These are phyloP conservation scores for Fusarium temperatum DNA, from an alignment of 2,329 filamentous ascomycete species.

Conservation along the genomic window DNA sequence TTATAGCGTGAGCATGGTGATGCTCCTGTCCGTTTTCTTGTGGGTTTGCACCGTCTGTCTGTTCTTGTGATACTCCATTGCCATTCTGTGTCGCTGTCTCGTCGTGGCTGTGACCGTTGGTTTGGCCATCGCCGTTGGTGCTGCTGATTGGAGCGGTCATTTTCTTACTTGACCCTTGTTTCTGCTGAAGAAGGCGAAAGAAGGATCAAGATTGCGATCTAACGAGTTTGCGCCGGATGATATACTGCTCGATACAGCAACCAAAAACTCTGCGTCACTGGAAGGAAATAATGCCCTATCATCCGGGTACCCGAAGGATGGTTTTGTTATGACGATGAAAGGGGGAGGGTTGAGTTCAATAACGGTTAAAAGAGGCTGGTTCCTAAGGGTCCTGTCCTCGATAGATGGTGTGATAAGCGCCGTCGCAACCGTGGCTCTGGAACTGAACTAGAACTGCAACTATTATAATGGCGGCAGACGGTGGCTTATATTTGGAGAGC, in stretches of 20 bases:
- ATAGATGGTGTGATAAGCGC: constrained; percentile 35
- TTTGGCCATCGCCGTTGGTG: constrained; percentile 10
- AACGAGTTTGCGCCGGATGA: constrained; percentile 13
- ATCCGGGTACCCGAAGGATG: background rate
- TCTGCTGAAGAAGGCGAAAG: background rate
- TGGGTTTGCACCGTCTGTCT: background rate
- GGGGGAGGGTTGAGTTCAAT: constrained; percentile 12
- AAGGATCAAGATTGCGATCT: constrained; percentile 1
- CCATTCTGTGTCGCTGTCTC: constrained; percentile 1
- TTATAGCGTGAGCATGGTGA: constrained; percentile 15
- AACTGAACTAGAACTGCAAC: constrained; percentile 5
- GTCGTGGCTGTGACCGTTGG: constrained; percentile 17
- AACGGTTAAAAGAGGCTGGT: constrained; percentile 23
- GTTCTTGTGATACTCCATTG: constrained; percentile 4
- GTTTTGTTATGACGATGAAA: background rate
- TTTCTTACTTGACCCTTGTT: background rate
- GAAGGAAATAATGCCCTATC: background rate
- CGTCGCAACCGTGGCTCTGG: constrained; percentile 21
- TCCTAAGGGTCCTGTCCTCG: constrained; percentile 7
- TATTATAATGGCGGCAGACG: constrained; percentile 6
- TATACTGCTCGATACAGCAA: background rate
- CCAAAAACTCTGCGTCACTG: constrained; percentile 5
- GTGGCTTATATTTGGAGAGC: constrained; percentile 35
- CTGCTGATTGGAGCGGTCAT: constrained; percentile 30
- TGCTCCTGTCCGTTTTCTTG: constrained; percentile 6